A percentile compares a stretch with the other conserved stretches of the same genome.
These are phyloP conservation scores for Boletus insuetus DNA, from an alignment of 768 basidiomycete genomes.

Conservation along the genomic window DNA sequence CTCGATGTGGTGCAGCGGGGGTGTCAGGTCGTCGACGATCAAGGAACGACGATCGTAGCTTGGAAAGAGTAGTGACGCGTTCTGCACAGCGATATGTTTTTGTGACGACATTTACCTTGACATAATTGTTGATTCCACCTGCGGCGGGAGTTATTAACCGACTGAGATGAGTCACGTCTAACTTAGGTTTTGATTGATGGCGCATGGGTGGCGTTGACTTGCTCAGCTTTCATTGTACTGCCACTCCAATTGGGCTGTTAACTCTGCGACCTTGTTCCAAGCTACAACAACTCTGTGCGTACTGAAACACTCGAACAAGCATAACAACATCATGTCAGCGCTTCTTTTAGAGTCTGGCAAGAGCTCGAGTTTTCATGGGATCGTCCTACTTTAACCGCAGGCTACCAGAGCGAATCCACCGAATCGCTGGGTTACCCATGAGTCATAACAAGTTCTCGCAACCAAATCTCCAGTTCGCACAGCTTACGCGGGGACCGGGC, in stretches of 20 bases:
- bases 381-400: neutral
- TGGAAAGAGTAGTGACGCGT: constrained; percentile 24
- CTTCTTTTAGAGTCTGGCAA: neutral
- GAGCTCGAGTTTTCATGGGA: neutral
- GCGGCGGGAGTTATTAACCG: neutral
- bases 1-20: constrained; percentile 69
- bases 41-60: constrained; percentile 24
- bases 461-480: constrained; percentile 11
- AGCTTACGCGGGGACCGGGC: constrained; percentile 21
- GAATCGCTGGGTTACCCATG: neutral
- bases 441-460: neutral
- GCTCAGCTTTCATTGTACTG: constrained; percentile 27
- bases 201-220: constrained; percentile 17
- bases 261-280: constrained; percentile 27
- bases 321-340: constrained; percentile 1
- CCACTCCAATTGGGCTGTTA: constrained; percentile 22
- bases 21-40: constrained; percentile 59
- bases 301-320: constrained; percentile 12
- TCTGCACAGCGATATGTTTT: neutral
- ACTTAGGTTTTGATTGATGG: constrained; percentile 26
- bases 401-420: neutral
- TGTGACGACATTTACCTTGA: neutral
- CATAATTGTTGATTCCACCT: neutral
- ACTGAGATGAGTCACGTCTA: constrained; percentile 1
- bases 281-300: constrained; percentile 12